phyloP scores from a whole-genome alignment of 176 grass and related monocot species.

The Panicum miliaceum region DNA sequence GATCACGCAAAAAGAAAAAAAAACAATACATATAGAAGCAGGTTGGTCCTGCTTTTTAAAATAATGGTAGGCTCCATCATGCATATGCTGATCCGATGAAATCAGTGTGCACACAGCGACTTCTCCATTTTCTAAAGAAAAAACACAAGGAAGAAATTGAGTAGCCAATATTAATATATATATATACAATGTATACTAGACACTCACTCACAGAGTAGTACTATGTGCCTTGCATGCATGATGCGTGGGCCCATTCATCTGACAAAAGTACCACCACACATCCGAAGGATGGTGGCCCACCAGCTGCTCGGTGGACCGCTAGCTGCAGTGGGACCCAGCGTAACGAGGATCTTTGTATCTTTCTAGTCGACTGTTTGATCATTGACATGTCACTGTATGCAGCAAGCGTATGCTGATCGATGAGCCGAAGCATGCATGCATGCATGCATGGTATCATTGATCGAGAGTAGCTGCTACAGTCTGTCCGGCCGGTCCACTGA shows the following conservation, averaged over 20 bases:
- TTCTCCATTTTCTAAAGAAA: neutral
- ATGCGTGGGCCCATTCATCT: conserved; percentile 2
- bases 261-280: neutral
- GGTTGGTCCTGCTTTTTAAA: neutral
- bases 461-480: neutral
- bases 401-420: neutral
- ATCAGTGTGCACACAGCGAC: neutral
- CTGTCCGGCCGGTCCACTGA: neutral
- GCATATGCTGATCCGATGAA: neutral
- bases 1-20: too few relatives aligned
- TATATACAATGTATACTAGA: too few relatives aligned
- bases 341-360: conserved; percentile 55
- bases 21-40: neutral
- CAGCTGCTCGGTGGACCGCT: too few relatives aligned
- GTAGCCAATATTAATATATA: neutral
- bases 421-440: too few relatives aligned
- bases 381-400: conserved; percentile 6
- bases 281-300: neutral
- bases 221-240: neutral
- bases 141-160: neutral
- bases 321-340: conserved; percentile 26
- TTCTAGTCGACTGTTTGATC: conserved; percentile 33
- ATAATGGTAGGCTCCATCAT: neutral
- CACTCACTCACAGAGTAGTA: too few relatives aligned
- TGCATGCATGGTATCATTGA: neutral